phyloP scores from a whole-genome alignment of 108 stramenopile genomes.

The Skeletonema menzelii region DNA sequence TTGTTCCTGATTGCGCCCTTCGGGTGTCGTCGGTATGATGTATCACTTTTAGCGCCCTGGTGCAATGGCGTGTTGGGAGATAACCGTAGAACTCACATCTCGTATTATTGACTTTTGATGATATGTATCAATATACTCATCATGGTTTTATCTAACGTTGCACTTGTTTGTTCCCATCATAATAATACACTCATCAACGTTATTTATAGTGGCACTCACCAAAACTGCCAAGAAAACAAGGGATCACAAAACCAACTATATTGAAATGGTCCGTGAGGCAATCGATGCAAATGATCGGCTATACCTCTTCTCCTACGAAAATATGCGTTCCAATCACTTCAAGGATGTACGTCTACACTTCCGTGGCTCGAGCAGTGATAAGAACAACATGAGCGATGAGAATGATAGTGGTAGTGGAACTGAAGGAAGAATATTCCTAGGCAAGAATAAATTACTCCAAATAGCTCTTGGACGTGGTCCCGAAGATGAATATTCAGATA shows the following conservation, averaged over 20 bases:
- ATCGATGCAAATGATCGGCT: conserved; percentile 84
- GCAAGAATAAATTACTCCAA: conserved; percentile 95
- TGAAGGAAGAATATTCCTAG: conserved; percentile 86
- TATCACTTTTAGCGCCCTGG: conserved; percentile 30
- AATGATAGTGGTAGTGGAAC: conserved; percentile 10
- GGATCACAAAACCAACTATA: conserved; percentile 87
- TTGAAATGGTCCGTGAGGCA: conserved; percentile 84
- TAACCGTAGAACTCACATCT: conserved; percentile 34
- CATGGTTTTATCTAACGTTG: background rate
- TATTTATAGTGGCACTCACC: conserved; percentile 80
- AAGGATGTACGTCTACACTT: conserved; percentile 91
- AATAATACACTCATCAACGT: background rate
- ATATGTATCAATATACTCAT: background rate
- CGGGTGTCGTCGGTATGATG: background rate
- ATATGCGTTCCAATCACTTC: conserved; percentile 94
- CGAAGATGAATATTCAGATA: conserved; percentile 95
- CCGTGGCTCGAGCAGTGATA: conserved; percentile 42
- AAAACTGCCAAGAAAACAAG: conserved; percentile 92
- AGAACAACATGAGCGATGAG: conserved; percentile 21
- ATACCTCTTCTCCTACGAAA: conserved; percentile 93
- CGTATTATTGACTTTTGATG: background rate
- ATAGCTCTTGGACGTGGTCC: conserved; percentile 86
- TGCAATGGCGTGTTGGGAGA: conserved; percentile 37
- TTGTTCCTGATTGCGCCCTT: background rate
- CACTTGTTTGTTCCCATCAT: background rate